Evolutionary conservation across 202 grass and related monocot species (phyloP).

Genomic region (Eragrostis tef): DNA sequence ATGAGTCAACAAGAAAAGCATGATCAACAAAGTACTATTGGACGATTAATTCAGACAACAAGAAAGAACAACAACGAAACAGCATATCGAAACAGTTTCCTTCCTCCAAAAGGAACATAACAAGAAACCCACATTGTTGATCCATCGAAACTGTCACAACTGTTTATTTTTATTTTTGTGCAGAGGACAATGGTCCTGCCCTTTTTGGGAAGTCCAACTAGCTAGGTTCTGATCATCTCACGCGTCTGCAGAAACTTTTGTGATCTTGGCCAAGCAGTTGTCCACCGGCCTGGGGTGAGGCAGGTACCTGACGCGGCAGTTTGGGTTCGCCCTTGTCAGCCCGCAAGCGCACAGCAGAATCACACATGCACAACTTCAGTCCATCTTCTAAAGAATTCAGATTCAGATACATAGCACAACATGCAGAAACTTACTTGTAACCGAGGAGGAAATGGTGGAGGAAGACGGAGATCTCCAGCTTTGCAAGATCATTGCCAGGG

Average conservation of each 20-base stretch:
- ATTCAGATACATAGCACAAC: neutral
- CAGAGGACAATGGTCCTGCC: neutral
- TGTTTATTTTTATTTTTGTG: neutral
- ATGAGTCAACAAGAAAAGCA: no score
- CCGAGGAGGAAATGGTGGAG: constrained; percentile 86
- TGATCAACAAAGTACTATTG: no score
- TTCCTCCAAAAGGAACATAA: neutral
- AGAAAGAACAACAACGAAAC: no score
- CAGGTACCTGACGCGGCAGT: constrained; percentile 57
- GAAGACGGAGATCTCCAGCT: constrained; percentile 91
- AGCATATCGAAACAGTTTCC: no score
- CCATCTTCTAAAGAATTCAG: neutral
- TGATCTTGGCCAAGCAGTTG: constrained; percentile 79
- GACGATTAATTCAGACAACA: no score
- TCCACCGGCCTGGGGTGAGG: constrained; percentile 78
- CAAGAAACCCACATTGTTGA: neutral
- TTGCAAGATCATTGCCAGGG: constrained; percentile 86
- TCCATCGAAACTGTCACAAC: neutral
- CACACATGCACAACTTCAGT: neutral
- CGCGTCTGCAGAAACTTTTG: constrained; percentile 42
- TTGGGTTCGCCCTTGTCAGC: constrained; percentile 61
- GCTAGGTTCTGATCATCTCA: neutral
- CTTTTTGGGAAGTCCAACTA: neutral
- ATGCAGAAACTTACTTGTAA: constrained; percentile 57
- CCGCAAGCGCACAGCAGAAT: constrained; percentile 30